Percentiles rank a stretch among this genome's conserved stretches.
These are phyloP conservation scores for Chrysanthemum makinoi DNA, from an alignment of 129 eudicot genomes.

Conservation along the genomic window DNA sequence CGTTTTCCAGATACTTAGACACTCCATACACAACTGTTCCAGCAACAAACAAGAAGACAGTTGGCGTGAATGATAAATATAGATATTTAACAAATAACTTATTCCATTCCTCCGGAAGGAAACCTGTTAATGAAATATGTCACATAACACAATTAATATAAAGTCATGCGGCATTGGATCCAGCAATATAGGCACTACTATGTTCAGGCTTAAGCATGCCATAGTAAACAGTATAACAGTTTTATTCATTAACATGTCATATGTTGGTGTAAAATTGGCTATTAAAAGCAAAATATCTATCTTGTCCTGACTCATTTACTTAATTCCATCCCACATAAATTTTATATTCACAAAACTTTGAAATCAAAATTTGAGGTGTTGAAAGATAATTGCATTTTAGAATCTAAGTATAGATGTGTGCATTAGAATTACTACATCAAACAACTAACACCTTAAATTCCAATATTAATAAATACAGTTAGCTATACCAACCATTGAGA, in stretches of 20 bases:
- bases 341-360: not conserved
- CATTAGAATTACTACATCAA: too few species aligned
- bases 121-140: constrained; percentile 40
- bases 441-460: too few species aligned
- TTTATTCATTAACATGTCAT: constrained; percentile 1
- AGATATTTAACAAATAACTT: constrained; percentile 74
- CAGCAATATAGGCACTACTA: not conserved
- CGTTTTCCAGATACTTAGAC: constrained; percentile 70
- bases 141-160: not conserved
- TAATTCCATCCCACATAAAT: not conserved
- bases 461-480: too few species aligned
- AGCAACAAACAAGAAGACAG: constrained; percentile 82
- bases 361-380: too few species aligned
- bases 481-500: too few species aligned
- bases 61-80: constrained; percentile 86
- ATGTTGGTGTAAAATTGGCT: too few species aligned
- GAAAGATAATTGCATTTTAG: too few species aligned
- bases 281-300: not conserved
- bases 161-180: too few species aligned
- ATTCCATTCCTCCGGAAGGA: constrained; percentile 85
- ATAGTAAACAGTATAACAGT: not conserved
- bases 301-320: not conserved
- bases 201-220: not conserved
- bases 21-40: constrained; percentile 89
- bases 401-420: too few species aligned